Base-by-base conservation (phyloP, 306 rosid genomes). In the Sechiopsis laciniata region DNA sequence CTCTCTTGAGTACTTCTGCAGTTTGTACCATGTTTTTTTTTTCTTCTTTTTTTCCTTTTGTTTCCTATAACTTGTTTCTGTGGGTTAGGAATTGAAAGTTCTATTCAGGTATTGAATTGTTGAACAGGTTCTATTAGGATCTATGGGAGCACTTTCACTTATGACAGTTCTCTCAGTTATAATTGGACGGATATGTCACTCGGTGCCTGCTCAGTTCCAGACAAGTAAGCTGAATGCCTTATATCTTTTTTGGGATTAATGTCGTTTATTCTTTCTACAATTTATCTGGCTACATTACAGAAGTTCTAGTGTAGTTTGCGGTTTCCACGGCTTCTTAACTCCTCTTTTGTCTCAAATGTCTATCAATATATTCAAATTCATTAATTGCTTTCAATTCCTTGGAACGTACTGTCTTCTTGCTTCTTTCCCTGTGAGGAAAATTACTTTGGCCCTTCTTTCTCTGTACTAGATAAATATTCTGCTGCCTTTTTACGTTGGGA, bases 121-220 rank as follows among this genome's bases (percentile, higher is more conserved):
- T 81, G 71, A 85, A 59, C 87, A 94, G 99, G 97, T 94, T 74
- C 78, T 94, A 32, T 82, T 94, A 84, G 97, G 97, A 37, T 87
- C 99, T 76, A 85, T 89, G 79, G 91, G 88, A 73, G 99, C 99
- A 65, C 96, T 91, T 71, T 85, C 90, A 12, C 97, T 94, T 61
- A 91, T 94, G 97, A 81, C 96, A 45, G 26, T 91, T 60, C 88
- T 94, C 24, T 94, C 99, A 12, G 97, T 91, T 80, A 83, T 88
- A 69, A 94, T 94, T 69, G 99, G 99, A 20, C 84, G 85, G 52
- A 75, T 94, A 78, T 94, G 91, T 80, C 91, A 91, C 57, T 86
- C 97, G 53, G 96, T 94, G 64, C 99, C 99, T 74, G 99, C 99
- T 78, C 99, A 89, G 66, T 91, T 94, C 79, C 97, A 94, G 83